Evolutionary conservation across 176 grass and related monocot species (phyloP), one percentile per base, ranked within the genome.

Genomic region (Carex littledalei): DNA sequence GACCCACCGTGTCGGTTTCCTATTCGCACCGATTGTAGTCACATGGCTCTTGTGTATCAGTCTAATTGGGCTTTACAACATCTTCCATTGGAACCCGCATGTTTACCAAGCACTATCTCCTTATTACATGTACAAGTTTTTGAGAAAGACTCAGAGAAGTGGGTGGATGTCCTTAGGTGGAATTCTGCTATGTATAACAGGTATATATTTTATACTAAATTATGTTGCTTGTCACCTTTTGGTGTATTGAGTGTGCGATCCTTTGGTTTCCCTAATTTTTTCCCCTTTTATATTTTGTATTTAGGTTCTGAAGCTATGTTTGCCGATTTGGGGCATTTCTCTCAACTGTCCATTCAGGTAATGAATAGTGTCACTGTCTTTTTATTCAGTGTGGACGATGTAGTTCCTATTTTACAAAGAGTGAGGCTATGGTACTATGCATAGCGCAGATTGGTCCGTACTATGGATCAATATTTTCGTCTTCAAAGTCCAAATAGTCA

Each of bases 281-380:
- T 57, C 16, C 26, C 26, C 5, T 57, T 39, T 18, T 18, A n/a
- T 84, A 35, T 2, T 0, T 41, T 86, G 8, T 87, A 39, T 88
- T 86, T 89, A 99, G 96, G 96, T 73, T 99, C 96, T 86, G 96
- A 99, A 94, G 90, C 96, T 32, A 95, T 99, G 96, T 99, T 95
- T 84, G 96, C 96, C 61, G 96, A 95, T 89, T 82, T 99, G 73
- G 96, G 96, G 5, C 96, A 99, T 92, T 99, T 99, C 72, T 94
- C 86, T 21, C 96, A 99, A 87, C 72, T 92, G 78, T 99, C 96
- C 0, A 99, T 99, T 88, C 86, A 99, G 93, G 96, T 99, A 78
- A 93, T 50, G 0, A 84, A 89, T 64, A 57, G 20, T 31, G 18
- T 37, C 63, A 62, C 29, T 41, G 58, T 13, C 49, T 63, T 17